Conservation (phyloP, 2,329 filamentous ascomycete species). For the Ophiocordyceps robertsii region DNA sequence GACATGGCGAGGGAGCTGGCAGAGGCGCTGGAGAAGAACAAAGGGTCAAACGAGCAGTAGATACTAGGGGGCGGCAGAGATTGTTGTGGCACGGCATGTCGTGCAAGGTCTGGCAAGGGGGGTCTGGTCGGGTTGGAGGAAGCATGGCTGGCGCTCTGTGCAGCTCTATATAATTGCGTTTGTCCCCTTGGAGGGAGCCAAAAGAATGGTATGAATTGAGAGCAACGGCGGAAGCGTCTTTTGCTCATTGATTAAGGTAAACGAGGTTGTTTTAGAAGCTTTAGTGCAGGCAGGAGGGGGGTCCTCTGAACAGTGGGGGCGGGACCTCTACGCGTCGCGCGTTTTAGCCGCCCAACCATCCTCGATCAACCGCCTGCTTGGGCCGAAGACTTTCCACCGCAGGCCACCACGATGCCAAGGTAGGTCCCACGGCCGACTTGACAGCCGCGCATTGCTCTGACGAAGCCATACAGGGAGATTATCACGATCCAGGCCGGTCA, state of each 20-base stretch:
- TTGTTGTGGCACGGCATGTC: neutral
- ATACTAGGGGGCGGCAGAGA: neutral
- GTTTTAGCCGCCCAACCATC: too few relatives aligned
- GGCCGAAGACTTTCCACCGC: too few relatives aligned
- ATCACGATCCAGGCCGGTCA: slow-evolving; percentile 98
- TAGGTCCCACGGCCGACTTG: slow-evolving; percentile 1
- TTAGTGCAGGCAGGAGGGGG: too few relatives aligned
- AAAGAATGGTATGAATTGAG: too few relatives aligned
- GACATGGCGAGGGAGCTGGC: slow-evolving; percentile 42
- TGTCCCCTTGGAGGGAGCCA: neutral
- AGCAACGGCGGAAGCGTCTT: too few relatives aligned
- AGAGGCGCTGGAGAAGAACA: slow-evolving; percentile 36
- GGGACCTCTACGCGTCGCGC: too few relatives aligned
- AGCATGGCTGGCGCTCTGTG: slow-evolving; percentile 4
- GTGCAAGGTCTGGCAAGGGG: too few relatives aligned
- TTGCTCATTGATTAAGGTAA: too few relatives aligned
- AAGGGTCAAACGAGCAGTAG: slow-evolving; percentile 41
- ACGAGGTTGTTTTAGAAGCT: too few relatives aligned
- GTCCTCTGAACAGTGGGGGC: too few relatives aligned
- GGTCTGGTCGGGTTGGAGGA: too few relatives aligned
- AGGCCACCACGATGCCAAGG: slow-evolving; percentile 12
- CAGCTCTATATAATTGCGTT: neutral
- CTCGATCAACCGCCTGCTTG: too few relatives aligned
- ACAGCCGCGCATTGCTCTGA: neutral
- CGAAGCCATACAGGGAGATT: slow-evolving; percentile 63